Conservation (phyloP, 1,139 yeast genomes). For the Saccharomyces hybrid region DNA sequence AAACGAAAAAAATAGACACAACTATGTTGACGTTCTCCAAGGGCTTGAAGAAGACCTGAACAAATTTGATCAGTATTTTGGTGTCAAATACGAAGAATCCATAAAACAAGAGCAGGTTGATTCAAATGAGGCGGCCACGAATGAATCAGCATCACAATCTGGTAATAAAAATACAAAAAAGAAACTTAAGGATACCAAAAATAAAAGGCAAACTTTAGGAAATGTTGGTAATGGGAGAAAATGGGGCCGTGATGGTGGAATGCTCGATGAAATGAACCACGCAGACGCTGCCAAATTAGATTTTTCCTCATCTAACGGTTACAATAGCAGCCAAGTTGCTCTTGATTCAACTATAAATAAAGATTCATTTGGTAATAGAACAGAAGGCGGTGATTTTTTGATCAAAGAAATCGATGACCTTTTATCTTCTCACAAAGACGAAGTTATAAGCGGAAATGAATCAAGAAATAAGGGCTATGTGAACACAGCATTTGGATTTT, state of each 20-base stretch:
- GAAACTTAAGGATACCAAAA: constrained; percentile 10
- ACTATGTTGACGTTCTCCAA: constrained; percentile 17
- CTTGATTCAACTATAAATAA: constrained; percentile 33
- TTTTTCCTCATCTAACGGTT: constrained; percentile 36
- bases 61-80: constrained; percentile 32
- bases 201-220: constrained; percentile 7
- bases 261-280: constrained; percentile 36
- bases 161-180: constrained; percentile 5
- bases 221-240: constrained; percentile 31
- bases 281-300: constrained; percentile 38
- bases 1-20: constrained; percentile 21
- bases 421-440: constrained; percentile 20
- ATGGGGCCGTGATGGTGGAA: constrained; percentile 42
- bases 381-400: constrained; percentile 28
- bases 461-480: constrained; percentile 20
- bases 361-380: constrained; percentile 40
- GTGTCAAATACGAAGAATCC: constrained; percentile 28
- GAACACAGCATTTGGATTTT: constrained; percentile 44
- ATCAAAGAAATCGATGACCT: constrained; percentile 31
- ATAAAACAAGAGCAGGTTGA: constrained; percentile 9
- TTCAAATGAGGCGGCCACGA: constrained; percentile 1
- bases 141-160: constrained; percentile 6
- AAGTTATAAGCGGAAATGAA: constrained; percentile 33
- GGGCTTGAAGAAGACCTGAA: constrained; percentile 26
- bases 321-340: constrained; percentile 17